Conservation (phyloP, 140 eudicot species). For the Flaveria floridana region DNA sequence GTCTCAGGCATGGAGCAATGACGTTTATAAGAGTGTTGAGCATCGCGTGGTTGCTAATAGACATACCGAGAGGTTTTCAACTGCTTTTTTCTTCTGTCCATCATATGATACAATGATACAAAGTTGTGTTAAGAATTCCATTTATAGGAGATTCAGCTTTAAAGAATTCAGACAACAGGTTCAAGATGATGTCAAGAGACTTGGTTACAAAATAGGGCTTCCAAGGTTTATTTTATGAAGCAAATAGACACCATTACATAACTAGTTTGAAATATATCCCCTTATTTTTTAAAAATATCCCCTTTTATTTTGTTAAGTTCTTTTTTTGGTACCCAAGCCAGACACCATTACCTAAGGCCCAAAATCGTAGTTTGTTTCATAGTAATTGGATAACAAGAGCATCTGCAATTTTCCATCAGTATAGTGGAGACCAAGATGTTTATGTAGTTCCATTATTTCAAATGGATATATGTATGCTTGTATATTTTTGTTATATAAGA, state of each 20-base stretch:
- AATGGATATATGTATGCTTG: neutral
- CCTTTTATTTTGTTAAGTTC: neutral
- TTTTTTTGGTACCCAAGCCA: constrained; percentile 8
- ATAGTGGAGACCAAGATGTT: neutral
- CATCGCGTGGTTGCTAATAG: constrained; percentile 75
- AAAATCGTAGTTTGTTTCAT: constrained; percentile 2
- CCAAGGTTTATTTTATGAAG: constrained; percentile 50
- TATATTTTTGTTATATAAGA: constrained; percentile 2
- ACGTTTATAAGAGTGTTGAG: constrained; percentile 75
- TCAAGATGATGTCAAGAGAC: constrained; percentile 61
- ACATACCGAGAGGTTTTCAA: constrained; percentile 65
- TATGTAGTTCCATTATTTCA: constrained; percentile 18
- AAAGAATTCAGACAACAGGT: constrained; percentile 79
- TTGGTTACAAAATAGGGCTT: constrained; percentile 82
- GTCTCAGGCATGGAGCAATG: constrained; percentile 93
- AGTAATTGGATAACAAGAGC: neutral
- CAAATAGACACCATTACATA: neutral
- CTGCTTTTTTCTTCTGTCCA: constrained; percentile 86
- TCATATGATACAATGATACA: constrained; percentile 58
- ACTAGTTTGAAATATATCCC: constrained; percentile 24
- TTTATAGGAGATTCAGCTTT: constrained; percentile 65
- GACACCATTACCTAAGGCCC: neutral
- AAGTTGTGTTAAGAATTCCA: constrained; percentile 47
- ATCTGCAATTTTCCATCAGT: constrained; percentile 8
- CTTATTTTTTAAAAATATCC: constrained; percentile 22